Evolutionary conservation across 331 rosid genomes (phyloP).

Genomic region (Malus hybrid): DNA sequence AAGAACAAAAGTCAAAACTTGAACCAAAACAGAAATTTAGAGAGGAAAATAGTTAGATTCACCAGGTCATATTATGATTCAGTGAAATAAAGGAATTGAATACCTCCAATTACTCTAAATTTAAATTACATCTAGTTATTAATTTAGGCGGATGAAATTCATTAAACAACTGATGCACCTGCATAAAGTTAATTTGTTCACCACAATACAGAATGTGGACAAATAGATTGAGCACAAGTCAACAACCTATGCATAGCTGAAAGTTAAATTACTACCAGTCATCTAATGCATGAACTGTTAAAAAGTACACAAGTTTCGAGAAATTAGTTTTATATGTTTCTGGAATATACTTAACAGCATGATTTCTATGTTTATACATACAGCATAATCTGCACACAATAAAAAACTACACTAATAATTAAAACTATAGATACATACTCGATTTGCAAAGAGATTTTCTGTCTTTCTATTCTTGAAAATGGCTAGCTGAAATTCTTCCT

Average conservation of each 20-base stretch:
- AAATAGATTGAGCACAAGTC: background rate
- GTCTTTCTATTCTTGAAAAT: slow-evolving; percentile 61
- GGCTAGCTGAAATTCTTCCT: slow-evolving; percentile 96
- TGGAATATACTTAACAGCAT: background rate
- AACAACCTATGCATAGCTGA: background rate
- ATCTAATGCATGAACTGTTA: background rate
- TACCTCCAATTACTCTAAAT: background rate
- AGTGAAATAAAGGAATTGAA: background rate
- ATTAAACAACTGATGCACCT: background rate
- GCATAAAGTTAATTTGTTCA: background rate
- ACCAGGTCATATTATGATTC: background rate
- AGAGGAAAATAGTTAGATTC: background rate
- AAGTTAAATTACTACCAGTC: background rate
- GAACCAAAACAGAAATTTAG: background rate
- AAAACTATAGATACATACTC: slow-evolving; percentile 37
- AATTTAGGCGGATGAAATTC: background rate
- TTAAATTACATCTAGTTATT: background rate
- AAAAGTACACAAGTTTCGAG: background rate
- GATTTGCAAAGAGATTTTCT: slow-evolving; percentile 80
- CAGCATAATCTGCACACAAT: background rate
- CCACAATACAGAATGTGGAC: background rate
- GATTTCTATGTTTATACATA: background rate
- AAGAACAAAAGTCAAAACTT: slow-evolving; percentile 4
- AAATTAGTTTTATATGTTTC: background rate
- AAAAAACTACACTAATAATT: background rate